Evolutionary conservation across 768 basidiomycete genomes (phyloP).

Genomic region (Russula abietina): DNA sequence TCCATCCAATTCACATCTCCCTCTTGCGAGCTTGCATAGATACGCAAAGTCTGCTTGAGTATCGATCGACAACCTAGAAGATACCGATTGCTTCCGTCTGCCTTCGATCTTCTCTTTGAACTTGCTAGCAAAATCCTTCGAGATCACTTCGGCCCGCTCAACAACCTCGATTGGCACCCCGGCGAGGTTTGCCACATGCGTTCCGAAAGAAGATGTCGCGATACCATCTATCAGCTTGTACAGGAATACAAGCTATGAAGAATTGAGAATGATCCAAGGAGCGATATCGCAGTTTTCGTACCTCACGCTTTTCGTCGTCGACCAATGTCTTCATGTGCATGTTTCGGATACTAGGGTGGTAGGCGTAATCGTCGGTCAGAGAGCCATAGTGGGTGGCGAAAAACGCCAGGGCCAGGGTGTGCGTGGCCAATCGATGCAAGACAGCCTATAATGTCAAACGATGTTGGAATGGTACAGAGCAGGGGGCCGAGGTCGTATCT

Average conservation of each 20-base stretch:
- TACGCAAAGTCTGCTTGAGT: conserved; percentile 90
- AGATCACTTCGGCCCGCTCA: conserved; percentile 80
- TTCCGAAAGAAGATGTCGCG: conserved; percentile 86
- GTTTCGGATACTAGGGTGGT: conserved; percentile 86
- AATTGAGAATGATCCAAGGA: background rate
- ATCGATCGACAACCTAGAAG: conserved; percentile 62
- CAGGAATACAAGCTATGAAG: conserved; percentile 77
- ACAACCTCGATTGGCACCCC: conserved; percentile 86
- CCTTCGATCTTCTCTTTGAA: conserved; percentile 77
- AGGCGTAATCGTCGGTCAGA: conserved; percentile 87
- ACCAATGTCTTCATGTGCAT: conserved; percentile 97
- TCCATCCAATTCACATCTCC: conserved; percentile 46
- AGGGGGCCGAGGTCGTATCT: conserved; percentile 23
- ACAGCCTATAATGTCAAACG: conserved; percentile 54
- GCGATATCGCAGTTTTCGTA: conserved; percentile 30
- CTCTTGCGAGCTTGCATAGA: conserved; percentile 56
- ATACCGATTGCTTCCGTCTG: conserved; percentile 48
- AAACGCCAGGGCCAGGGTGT: conserved; percentile 85
- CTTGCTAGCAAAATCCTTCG: conserved; percentile 77
- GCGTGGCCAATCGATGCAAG: conserved; percentile 88
- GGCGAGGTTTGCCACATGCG: conserved; percentile 91
- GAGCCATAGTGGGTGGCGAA: conserved; percentile 98
- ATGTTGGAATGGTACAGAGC: background rate
- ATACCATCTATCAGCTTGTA: conserved; percentile 89
- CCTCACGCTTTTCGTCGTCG: conserved; percentile 87